These are phyloP conservation scores for Ulota crispa DNA, from an alignment of 225 moss, liverwort and hornwort species.

Conservation along the genomic window DNA sequence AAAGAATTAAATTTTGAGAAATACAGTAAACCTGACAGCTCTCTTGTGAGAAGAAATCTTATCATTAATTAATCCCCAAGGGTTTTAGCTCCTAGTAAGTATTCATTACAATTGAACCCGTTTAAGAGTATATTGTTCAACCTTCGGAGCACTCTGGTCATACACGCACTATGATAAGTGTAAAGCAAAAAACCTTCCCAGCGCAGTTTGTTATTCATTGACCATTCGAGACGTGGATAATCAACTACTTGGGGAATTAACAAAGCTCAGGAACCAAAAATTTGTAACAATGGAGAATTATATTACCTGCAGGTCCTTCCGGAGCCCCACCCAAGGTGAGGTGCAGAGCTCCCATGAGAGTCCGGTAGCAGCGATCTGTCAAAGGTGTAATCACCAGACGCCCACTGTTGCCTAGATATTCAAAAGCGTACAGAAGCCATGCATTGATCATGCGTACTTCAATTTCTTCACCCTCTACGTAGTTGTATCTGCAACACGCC, in stretches of 20 bases:
- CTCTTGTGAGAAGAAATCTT: background rate
- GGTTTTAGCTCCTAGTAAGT: rapidly evolving
- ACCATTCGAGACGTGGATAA: background rate
- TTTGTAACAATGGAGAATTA: rapidly evolving
- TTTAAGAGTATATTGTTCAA: background rate
- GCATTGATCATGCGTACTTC: conserved; percentile 89
- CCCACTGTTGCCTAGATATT: conserved; percentile 76
- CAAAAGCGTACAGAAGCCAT: conserved; percentile 70
- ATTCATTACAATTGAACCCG: no score
- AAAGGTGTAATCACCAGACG: conserved; percentile 79
- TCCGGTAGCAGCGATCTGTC: conserved; percentile 83
- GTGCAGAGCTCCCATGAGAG: conserved; percentile 82
- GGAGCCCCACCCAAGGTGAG: conserved; percentile 82
- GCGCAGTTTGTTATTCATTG: rapidly evolving
- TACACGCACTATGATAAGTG: rapidly evolving
- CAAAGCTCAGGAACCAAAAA: background rate
- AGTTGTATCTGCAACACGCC: conserved; percentile 54
- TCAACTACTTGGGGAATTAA: background rate
- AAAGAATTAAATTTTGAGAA: background rate
- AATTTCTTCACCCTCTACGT: conserved; percentile 40
- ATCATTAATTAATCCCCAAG: background rate
- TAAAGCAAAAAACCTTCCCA: rapidly evolving
- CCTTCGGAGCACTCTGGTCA: rapidly evolving
- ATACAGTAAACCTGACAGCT: rapidly evolving
- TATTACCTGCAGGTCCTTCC: conserved; percentile 79